Evolutionary conservation across 1,284 basidiomycete species (phyloP), one percentile per base, ranked within the genome.

Genomic region (Tilletia caries): DNA sequence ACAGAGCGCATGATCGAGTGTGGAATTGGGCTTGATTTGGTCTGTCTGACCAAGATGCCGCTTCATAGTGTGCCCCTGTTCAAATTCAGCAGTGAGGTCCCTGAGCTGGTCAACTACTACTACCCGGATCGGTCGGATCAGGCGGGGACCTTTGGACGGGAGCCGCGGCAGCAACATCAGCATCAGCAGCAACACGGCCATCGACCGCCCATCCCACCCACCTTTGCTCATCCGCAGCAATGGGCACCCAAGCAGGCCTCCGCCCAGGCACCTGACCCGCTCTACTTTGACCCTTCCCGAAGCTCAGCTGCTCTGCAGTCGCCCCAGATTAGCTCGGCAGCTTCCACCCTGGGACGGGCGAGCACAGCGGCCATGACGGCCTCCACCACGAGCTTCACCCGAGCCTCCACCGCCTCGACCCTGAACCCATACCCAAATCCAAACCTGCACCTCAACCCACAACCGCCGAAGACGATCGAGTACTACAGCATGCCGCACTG

Each of bases 1-100:
- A 97, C 95, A 0, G 93, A 93, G 66, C 88, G 96, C n/a, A 90
- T 98, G 88, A 88, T 96, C 48, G 94, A 96, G 79, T 94, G 95
- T 83, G 96, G 96, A 0, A 91, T 95, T 73, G 90, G 91, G 0
- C 85, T 97, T 5, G 93, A 98, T 79, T 88, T 98, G 27, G 90
- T 99, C 65, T 92, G 91, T 58, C 87, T 98, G 46, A 90, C 92
- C 44, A 97, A 97, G 83, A 91, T 92, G 72, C 96, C 96, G 1
- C 85, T 98, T 33, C 95, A 98, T 80, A 90, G 91, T 74, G 93
- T 85, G 23, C 84, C 84, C 2, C 76, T 85, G 29, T 85, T 85
- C 67, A 79, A 79, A 69, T 82, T 82, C 71, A 72, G 70, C 33
- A 70, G 71, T 62, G 44, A 64, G 27, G 37, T 74, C 6, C 68